Conservation (phyloP, 768 basidiomycete genomes). For the Fibroporia radiculosa region DNA sequence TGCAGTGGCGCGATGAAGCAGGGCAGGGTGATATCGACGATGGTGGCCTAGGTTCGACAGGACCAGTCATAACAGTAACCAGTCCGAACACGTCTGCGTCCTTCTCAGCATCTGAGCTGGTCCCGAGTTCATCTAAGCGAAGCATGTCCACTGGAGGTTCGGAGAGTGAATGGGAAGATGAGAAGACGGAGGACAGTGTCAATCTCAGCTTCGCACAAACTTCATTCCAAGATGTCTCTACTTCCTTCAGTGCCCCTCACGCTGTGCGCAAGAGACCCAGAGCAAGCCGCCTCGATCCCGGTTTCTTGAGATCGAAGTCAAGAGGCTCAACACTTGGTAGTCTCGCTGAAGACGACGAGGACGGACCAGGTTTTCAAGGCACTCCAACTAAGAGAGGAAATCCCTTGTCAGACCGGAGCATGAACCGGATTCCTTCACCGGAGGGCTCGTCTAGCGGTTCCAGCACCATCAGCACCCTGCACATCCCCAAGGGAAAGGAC, state of each 20-base stretch:
- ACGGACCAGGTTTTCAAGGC: conserved; percentile 16
- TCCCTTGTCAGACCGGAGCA: conserved; percentile 60
- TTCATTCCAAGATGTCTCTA: conserved; percentile 9
- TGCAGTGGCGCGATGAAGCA: conserved; percentile 84
- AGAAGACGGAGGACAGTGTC: conserved; percentile 75
- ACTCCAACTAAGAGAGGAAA: conserved; percentile 22
- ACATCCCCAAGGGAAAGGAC: conserved; percentile 30
- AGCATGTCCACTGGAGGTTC: conserved; percentile 35
- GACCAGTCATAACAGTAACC: conserved; percentile 14
- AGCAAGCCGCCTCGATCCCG: conserved; percentile 60
- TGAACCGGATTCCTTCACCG: conserved; percentile 40
- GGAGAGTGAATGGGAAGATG: conserved; percentile 89
- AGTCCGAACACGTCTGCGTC: conserved; percentile 14
- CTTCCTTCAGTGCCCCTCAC: conserved; percentile 6
- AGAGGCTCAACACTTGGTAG: conserved; percentile 47
- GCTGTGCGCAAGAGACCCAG: conserved; percentile 38
- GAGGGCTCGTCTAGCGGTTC: conserved; percentile 21
- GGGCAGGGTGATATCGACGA: conserved; percentile 80
- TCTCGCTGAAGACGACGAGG: conserved; percentile 69
- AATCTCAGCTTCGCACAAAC: conserved; percentile 41
- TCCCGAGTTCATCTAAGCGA: conserved; percentile 7
- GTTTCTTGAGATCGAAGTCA: conserved; percentile 50
- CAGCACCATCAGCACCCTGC: conserved; percentile 15
- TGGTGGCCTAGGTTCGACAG: conserved; percentile 26
- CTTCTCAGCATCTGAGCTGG: conserved; percentile 25